These are phyloP conservation scores for Salix dunnii DNA, from an alignment of 345 rosid genomes.

Conservation along the genomic window DNA sequence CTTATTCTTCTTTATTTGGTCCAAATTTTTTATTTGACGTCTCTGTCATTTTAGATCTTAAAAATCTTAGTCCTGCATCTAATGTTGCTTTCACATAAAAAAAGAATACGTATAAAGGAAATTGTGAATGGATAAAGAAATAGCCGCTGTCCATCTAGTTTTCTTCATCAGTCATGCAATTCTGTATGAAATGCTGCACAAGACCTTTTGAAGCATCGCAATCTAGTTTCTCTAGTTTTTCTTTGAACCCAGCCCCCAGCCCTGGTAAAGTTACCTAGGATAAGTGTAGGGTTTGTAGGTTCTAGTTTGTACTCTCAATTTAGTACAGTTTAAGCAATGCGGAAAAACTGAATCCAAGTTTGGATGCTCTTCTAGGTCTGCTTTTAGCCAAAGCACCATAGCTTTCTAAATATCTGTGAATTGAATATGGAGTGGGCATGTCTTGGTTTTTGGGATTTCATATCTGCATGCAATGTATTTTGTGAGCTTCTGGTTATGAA, in stretches of 20 bases:
- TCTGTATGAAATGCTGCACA: background rate
- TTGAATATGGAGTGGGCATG: background rate
- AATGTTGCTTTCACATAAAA: background rate
- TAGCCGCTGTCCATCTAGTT: background rate
- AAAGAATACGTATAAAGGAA: background rate
- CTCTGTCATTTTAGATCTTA: background rate
- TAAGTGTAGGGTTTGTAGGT: background rate
- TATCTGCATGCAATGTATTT: background rate
- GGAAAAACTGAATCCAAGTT: background rate
- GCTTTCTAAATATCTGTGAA: background rate
- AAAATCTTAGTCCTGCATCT: background rate
- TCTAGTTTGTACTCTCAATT: background rate
- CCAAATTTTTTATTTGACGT: background rate
- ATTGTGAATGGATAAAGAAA: background rate
- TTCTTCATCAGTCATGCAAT: background rate
- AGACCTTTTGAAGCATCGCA: background rate
- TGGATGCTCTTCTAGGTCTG: background rate
- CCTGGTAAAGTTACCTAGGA: background rate
- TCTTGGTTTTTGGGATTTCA: background rate
- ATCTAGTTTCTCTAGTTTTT: background rate
- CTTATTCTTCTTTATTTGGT: background rate
- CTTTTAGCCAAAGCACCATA: background rate
- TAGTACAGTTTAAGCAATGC: background rate
- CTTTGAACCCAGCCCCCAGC: background rate
- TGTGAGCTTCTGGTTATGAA: background rate